Evolutionary conservation across 2,329 filamentous ascomycete genomes (phyloP).

Genomic region (Penicillium crustosum): DNA sequence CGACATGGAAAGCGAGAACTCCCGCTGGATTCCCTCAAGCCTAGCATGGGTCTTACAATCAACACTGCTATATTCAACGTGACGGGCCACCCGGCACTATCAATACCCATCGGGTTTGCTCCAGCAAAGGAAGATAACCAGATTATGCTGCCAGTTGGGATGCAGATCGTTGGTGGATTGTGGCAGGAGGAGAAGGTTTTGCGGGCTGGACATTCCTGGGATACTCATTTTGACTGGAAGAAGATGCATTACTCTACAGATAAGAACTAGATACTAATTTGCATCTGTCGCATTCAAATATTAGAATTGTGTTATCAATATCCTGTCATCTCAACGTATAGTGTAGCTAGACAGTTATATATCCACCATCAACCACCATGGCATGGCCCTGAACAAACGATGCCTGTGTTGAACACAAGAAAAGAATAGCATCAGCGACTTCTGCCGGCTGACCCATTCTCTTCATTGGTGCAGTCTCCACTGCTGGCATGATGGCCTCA

Average conservation of each 20-base stretch:
- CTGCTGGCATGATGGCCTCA: conserved; percentile 42
- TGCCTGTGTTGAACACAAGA: conserved; percentile 51
- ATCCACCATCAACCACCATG: conserved; percentile 55
- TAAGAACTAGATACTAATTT: conserved; percentile 3
- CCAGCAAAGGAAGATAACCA: conserved; percentile 24
- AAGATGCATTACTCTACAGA: conserved; percentile 11
- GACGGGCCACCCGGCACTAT: conserved; percentile 58
- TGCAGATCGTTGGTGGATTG: conserved; percentile 54
- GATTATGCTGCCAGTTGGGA: conserved; percentile 50
- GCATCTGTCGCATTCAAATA: no score
- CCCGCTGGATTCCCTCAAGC: conserved; percentile 28
- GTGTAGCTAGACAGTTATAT: conserved; percentile 42
- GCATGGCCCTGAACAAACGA: conserved; percentile 56
- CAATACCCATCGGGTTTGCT: conserved; percentile 52
- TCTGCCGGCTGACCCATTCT: conserved; percentile 54
- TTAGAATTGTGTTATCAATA: not conserved
- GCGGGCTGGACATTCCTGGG: conserved; percentile 26
- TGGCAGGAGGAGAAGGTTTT: conserved; percentile 32
- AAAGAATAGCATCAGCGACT: conserved; percentile 52
- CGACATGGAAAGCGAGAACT: conserved; percentile 25
- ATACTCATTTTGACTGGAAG: conserved; percentile 28
- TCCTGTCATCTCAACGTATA: not conserved
- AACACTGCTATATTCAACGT: conserved; percentile 61
- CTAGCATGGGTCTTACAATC: conserved; percentile 53
- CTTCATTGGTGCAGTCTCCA: conserved; percentile 52